Evolutionary conservation across 108 stramenopile species (phyloP).

Genomic region (Cyclotella atomus): DNA sequence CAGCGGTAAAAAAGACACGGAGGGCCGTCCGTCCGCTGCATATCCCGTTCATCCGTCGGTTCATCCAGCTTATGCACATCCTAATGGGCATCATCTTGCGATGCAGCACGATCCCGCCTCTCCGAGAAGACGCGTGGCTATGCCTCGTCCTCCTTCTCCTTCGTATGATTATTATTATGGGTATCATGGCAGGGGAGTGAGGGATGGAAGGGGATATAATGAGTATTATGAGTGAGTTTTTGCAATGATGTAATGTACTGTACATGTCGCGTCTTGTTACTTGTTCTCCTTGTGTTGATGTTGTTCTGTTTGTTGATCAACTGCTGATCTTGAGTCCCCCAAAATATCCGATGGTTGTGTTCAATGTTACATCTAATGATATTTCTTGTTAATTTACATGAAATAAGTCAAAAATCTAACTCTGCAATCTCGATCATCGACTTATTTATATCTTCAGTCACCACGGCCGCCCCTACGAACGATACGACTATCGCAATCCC

Average conservation of each 20-base stretch:
- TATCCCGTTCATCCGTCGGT: neutral
- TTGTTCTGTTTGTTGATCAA: neutral
- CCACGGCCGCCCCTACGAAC: neutral
- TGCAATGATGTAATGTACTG: neutral
- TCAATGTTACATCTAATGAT: no score
- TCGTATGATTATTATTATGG: constrained; percentile 7
- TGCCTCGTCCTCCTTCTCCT: constrained; percentile 2
- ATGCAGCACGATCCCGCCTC: neutral
- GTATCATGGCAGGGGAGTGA: neutral
- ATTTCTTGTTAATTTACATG: no score
- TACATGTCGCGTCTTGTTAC: neutral
- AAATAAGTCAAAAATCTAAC: no score
- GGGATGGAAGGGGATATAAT: neutral
- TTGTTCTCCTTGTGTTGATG: neutral
- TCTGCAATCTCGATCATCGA: no score
- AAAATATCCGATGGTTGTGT: neutral
- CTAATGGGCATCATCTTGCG: neutral
- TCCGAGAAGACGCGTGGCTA: neutral
- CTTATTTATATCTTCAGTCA: no score
- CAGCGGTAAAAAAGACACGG: neutral
- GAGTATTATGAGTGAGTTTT: constrained; percentile 21
- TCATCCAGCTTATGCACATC: neutral
- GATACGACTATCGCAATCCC: constrained; percentile 9
- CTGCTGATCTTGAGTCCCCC: no score
- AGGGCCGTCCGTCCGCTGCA: no score